Evolutionary conservation across 73 alveolate genomes (phyloP), one percentile per base, ranked within the genome.

Genomic region (Paramecium primaurelia): DNA sequence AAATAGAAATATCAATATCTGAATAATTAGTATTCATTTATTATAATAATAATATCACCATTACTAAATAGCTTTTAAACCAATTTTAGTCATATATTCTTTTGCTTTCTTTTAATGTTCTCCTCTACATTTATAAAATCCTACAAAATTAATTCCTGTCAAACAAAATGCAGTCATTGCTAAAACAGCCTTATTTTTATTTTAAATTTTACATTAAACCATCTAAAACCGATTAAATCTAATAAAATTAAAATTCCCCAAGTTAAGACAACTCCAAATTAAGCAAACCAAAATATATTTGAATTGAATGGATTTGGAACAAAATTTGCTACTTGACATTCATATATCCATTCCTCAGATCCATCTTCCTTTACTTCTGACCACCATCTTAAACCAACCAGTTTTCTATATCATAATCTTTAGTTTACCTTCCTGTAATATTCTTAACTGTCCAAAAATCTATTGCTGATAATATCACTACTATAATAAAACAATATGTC

Each of bases 361-460:
- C 99, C 98, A 77, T 95, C 97, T 69, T 96, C 98, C 42, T 96
- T 96, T 10, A 97, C 94, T 92, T 97, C 98, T 40, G 96, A 88
- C 98, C 98, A 97, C 99, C 99, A 97, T 92, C 99, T 94, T 64
- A 97, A 85, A 5, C 97, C 97, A 2, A 97, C 98, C n/a, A 97
- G 59, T 22, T 92, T 45, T 86, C 99, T 86, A 32, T 86, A 32
- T 2, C 3, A 26, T 80, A 26, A 11, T 45, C 1, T 9, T 1
- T 9, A 11, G 71, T 22, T 4, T 75, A 80, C 91, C 91, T 80
- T n/a, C 99, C 99, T 83, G 98, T 92, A 28, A 97, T 59, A 80
- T 97, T 97, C 92, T 97, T 97, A 32, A 94, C 96, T 9, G 96
- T 94, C 98, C 98, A 97, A 77, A 97, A 97, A 93, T 97, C 99